A percentile compares a stretch with the other conserved stretches of the same genome.
phyloP scores from a whole-genome alignment of 805 yeast species.

The Kazachstania viticola region DNA sequence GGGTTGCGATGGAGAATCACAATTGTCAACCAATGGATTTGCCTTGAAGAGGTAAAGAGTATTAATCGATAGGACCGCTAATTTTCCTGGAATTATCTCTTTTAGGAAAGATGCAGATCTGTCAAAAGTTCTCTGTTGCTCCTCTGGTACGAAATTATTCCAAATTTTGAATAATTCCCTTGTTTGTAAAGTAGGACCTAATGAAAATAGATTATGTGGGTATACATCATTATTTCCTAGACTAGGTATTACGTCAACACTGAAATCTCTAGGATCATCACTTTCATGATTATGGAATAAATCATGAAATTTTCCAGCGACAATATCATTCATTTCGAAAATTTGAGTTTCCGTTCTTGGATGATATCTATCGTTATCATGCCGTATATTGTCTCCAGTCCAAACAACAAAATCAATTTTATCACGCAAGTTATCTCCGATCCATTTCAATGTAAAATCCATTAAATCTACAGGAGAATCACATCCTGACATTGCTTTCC shows the following conservation, averaged over 20 bases:
- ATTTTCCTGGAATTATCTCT: slow-evolving; percentile 68
- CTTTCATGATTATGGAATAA: slow-evolving; percentile 40
- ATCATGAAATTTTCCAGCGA: slow-evolving; percentile 41
- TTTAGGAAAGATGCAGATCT: slow-evolving; percentile 63
- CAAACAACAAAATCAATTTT: slow-evolving; percentile 77
- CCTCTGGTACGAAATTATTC: slow-evolving; percentile 63
- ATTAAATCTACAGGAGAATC: slow-evolving; percentile 60
- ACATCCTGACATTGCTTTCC: slow-evolving; percentile 68
- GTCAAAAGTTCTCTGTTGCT: slow-evolving; percentile 63
- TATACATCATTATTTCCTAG: slow-evolving; percentile 82
- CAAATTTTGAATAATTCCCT: slow-evolving; percentile 66
- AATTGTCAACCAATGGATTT: slow-evolving; percentile 74
- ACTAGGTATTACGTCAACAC: slow-evolving; percentile 50
- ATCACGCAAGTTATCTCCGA: slow-evolving; percentile 50
- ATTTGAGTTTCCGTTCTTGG: slow-evolving; percentile 71
- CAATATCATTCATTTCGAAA: slow-evolving; percentile 51
- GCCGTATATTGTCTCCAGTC: slow-evolving; percentile 87
- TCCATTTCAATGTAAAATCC: slow-evolving; percentile 56
- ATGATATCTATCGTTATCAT: slow-evolving; percentile 61
- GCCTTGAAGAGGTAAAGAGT: slow-evolving; percentile 64
- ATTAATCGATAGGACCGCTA: slow-evolving; percentile 71
- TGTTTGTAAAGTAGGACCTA: slow-evolving; percentile 85
- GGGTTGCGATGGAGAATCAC: slow-evolving; percentile 62
- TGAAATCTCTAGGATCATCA: slow-evolving; percentile 34
- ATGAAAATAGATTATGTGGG: slow-evolving; percentile 76